Base-by-base conservation (phyloP, 176 grass and related monocot species). In the Neostapfia colusana region DNA sequence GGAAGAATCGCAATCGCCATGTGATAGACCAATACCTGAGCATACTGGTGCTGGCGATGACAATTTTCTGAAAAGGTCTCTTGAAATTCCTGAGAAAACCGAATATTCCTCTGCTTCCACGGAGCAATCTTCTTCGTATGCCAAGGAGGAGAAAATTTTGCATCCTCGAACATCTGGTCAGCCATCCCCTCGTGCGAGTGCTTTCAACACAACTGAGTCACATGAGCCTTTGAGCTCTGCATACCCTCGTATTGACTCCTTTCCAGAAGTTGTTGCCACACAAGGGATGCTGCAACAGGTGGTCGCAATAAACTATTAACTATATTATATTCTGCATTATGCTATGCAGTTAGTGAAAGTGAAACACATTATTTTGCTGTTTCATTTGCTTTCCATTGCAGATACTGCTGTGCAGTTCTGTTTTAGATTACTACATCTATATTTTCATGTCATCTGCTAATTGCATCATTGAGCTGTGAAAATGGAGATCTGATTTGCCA, bases 241-340 rank as follows among this genome's bases (percentile, higher is more conserved):
- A 63, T 75, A 34, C 66, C 71, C 84, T 75, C 88, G 76, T 75
- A 66, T 53, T 42, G 73, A 82, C 40, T 68, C 91, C 57, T 82
- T 87, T 50, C 76, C 75, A 39, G 87, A 95, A 81, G 85, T 82
- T 79, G 62, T 63, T 26, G 66, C 79, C 67, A 83, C 86, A 65
- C 86, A 90, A 53, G 82, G 82, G 39, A 97, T 86, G 87, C 74
- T 95, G 70, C 91, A 89, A 81, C 89, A 99, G 92, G 96, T 95
- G 83, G 63, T 73, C 13, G 6, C 48, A 74, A 70, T 62, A 25
- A 76, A 26, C 16, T 69, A 36, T 36, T 39, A 55, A 44, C 58
- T 35, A 28, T 72, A 36, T 63, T 35, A 28, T 72, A 43, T 63
- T 31, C 2, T 61, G 20, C 17, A 34, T 48, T 43, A 24, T 76